These are phyloP conservation scores for Pythium myriotylum DNA, from an alignment of 352 stramenopile genomes.

Conservation along the genomic window DNA sequence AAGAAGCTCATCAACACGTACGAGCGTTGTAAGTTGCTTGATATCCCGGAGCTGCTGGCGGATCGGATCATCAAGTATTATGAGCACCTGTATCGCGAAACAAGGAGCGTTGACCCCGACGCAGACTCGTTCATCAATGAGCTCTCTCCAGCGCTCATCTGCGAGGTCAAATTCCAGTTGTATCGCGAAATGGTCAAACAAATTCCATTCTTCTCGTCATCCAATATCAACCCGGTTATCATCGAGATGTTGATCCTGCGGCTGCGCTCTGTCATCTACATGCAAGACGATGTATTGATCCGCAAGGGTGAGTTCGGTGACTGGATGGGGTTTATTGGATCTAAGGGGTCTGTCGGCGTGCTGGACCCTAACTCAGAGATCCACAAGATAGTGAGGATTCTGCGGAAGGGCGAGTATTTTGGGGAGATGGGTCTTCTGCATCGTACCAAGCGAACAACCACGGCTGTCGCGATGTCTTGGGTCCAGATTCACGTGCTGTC, in stretches of 20 bases:
- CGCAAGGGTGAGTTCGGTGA: constrained; percentile 76
- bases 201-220: constrained; percentile 68
- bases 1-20: constrained; percentile 69
- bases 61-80: constrained; percentile 68
- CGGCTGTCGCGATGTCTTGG: constrained; percentile 69
- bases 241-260: constrained; percentile 79
- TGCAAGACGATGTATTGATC: constrained; percentile 79
- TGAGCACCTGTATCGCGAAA: constrained; percentile 72
- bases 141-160: constrained; percentile 65
- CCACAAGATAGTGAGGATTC: constrained; percentile 61
- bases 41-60: constrained; percentile 52
- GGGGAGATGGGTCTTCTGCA: constrained; percentile 77
- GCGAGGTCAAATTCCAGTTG: constrained; percentile 77
- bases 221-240: constrained; percentile 54
- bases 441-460: constrained; percentile 61
- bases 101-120: constrained; percentile 60
- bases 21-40: constrained; percentile 66
- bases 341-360: constrained; percentile 63
- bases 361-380: constrained; percentile 49
- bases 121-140: constrained; percentile 80
- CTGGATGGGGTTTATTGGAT: constrained; percentile 83
- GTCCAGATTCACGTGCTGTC: constrained; percentile 75
- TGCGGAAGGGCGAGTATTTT: constrained; percentile 77
- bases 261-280: constrained; percentile 73
- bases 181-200: constrained; percentile 79